Evolutionary conservation across 768 basidiomycete genomes (phyloP), one percentile per base, ranked within the genome.

Genomic region (Leccinum subgranulosum): DNA sequence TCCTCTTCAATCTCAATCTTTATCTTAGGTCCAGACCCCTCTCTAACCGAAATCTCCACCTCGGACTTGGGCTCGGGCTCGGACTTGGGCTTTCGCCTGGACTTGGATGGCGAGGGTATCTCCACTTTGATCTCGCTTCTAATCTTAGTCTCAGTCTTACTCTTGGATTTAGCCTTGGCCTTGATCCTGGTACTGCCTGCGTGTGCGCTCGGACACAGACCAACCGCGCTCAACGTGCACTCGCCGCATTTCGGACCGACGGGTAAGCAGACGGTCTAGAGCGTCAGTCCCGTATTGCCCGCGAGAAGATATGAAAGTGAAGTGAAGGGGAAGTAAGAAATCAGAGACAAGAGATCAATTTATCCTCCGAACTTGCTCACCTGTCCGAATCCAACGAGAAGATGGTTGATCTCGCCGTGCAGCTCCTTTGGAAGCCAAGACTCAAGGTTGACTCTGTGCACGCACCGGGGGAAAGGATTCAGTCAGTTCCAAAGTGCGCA

Each of bases 321-420:
- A 39, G 12, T 8, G 6, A 36, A 10, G 21, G 28, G 19, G 17
- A 29, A 31, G 31, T 15, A 15, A 45, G 31, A 9, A 23, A 17
- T 19, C 19, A 14, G 33, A 25, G 39, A n/a, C 28, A 29, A 54
- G 2, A 33, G 6, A 46, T 8, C 31, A 49, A 15, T 34, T 55
- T 15, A 47, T 17, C 46, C 14, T 25, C 23, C 11, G 27, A 47
- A 12, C 5, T 1, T 12, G 52, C 73, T 28, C 60, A 89, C 90
- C 81, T 93, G 91, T 33, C 91, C 92, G 58, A 94, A 93, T 0
- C 91, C 90, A 4, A 93, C 92, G 1, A 94, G 79, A 70, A 90
- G 64, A 56, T 85, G 85, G 66, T 93, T 93, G 56, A 94, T 92
- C 25, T 92, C 85, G 2, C 74, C 77, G 58, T 89, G 86, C 5